Evolutionary conservation across 169 alveolate species (phyloP), one percentile per base, ranked within the genome.

Genomic region (Besnoitia besnoiti): DNA sequence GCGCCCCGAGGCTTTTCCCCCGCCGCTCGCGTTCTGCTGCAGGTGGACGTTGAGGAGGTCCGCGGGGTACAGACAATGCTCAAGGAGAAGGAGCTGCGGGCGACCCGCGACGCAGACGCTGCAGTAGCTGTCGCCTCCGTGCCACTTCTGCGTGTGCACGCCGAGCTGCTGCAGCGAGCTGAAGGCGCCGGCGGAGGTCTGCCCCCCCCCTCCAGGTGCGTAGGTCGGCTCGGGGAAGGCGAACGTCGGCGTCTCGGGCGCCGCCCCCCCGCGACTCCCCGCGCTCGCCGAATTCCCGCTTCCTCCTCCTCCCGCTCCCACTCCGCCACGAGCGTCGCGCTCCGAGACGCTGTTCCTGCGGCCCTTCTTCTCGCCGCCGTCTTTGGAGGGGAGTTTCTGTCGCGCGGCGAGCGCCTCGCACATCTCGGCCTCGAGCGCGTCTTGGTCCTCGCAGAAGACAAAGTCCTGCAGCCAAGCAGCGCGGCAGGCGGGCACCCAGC

Each of bases 401-500:
- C 55, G 55, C 33, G 51, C 85, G 21, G 62, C 62, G 62, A 77
- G 49, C 0, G 59, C 85, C 59, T 40, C 35, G 21, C 33, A 30
- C 59, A 77, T 39, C 2, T 77, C 55, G 8, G 0, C 12, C 55
- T 40, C 46, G 16, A 40, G 85, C 55, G 4, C 14, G 27, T 37
- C 39, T 5, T 40, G 85, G 35, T 77, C 85, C 39, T 37, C 85
- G 49, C 39, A 19, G 55, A 77, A 77, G 55, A 77, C 85, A 35
- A 40, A 77, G 39, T 37, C 49, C 35, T 14, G 40, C 55, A 77
- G 49, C 85, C 85, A 77, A 14, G 3, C 3, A 8, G 49, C 27
- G 49, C 85, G 85, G 55, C 85, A 77, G 46, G 85, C 46, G 3
- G 33, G 85, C 21, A 40, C 35, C 85, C 85, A 77, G 85, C 85